Conservation (phyloP, 2,329 filamentous ascomycete genomes). For the Chrysoporthe austroafricana region DNA sequence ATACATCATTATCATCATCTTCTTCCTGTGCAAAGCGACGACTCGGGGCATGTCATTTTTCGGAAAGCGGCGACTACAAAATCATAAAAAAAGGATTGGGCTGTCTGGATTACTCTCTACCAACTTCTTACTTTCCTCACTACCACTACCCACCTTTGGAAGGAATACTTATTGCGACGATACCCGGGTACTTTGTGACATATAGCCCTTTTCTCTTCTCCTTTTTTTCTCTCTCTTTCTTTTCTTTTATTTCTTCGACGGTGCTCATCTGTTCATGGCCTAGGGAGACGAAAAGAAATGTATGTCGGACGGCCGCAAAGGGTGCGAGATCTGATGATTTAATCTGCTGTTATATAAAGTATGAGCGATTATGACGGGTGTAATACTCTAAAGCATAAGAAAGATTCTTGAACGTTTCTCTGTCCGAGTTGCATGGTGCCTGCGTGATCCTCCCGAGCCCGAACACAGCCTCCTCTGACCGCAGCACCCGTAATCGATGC, state of each 20-base stretch:
- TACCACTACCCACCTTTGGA: conserved; percentile 14
- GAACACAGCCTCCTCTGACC: not conserved
- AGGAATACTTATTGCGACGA: conserved; percentile 22
- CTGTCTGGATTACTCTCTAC: not conserved
- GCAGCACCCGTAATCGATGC: no score
- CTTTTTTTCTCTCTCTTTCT: not conserved
- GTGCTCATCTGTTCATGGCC: not conserved
- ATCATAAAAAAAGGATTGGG: not conserved
- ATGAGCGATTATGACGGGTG: not conserved
- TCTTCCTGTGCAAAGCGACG: not conserved
- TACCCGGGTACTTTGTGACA: conserved; percentile 22
- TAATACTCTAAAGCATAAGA: not conserved
- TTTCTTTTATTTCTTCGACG: not conserved
- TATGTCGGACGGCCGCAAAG: not conserved
- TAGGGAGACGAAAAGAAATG: not conserved
- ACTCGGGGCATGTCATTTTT: conserved; percentile 7
- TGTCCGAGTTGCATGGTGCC: not conserved
- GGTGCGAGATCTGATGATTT: conserved; percentile 5
- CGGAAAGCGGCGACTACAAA: conserved; percentile 12
- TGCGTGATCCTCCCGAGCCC: not conserved
- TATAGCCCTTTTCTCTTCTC: not conserved
- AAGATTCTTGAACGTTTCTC: not conserved
- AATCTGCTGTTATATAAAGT: not conserved
- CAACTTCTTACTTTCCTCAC: conserved; percentile 7
- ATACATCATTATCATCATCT: not conserved